These are phyloP conservation scores for Echria macrotheca DNA, from an alignment of 495 filamentous ascomycete genomes.

Conservation along the genomic window DNA sequence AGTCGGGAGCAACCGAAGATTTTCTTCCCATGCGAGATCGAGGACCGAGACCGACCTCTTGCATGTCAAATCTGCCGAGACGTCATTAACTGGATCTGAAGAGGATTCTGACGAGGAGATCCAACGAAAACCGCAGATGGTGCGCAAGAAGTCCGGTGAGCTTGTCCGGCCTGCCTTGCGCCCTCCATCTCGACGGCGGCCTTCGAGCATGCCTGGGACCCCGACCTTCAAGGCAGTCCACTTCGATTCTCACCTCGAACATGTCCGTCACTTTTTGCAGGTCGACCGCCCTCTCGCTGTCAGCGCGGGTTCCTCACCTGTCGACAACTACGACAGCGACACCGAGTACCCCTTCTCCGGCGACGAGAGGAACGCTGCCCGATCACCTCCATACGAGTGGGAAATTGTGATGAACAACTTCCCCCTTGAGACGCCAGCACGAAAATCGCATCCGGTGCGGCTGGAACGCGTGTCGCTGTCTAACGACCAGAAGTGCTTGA, in stretches of 20 bases:
- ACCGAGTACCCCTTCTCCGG: constrained; percentile 76
- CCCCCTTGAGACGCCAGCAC: constrained; percentile 60
- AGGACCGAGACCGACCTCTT: constrained; percentile 68
- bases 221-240: constrained; percentile 96
- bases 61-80: constrained; percentile 47
- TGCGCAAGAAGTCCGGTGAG: constrained; percentile 97
- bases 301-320: constrained; percentile 90
- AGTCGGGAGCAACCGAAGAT: constrained; percentile 30
- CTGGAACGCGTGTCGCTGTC: constrained; percentile 85
- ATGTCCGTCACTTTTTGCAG: constrained; percentile 90
- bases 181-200: constrained; percentile 67
- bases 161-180: constrained; percentile 89
- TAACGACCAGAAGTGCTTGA: constrained; percentile 72
- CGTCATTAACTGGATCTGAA: constrained; percentile 53
- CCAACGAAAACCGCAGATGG: constrained; percentile 69
- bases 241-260: constrained; percentile 90
- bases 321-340: constrained; percentile 77
- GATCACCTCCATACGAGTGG: constrained; percentile 66
- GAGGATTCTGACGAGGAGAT: constrained; percentile 60
- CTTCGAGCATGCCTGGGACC: constrained; percentile 95
- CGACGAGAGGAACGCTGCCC: constrained; percentile 40
- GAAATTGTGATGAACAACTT: constrained; percentile 82
- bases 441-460: constrained; percentile 60
- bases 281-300: constrained; percentile 91
- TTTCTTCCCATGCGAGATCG: constrained; percentile 76